These are phyloP conservation scores for Alternaria angustiovoidea DNA, from an alignment of 2,329 filamentous ascomycete species.

Conservation along the genomic window DNA sequence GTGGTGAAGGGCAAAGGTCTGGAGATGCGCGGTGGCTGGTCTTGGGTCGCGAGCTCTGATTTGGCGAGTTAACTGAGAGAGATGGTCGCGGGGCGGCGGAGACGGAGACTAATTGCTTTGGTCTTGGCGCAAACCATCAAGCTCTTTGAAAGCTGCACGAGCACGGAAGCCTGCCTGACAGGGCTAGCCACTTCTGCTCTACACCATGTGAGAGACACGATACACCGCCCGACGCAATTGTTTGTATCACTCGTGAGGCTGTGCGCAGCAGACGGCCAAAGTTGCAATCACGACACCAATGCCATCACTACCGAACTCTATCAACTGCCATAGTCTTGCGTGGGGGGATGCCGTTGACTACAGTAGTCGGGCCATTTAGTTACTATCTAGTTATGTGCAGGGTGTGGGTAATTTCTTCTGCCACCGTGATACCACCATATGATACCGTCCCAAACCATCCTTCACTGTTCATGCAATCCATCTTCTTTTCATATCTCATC, in stretches of 20 bases:
- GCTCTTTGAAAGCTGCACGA: constrained; percentile 13
- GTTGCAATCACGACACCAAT: neutral
- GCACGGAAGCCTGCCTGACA: constrained; percentile 10
- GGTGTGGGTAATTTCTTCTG: constrained; percentile 38
- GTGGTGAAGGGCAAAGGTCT: constrained; percentile 22
- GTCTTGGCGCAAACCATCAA: constrained; percentile 26
- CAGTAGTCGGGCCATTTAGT: constrained; percentile 36
- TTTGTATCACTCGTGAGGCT: neutral
- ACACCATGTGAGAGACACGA: neutral
- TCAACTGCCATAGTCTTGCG: neutral
- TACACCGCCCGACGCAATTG: neutral
- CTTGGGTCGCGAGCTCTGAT: constrained; percentile 29
- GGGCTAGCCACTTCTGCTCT: constrained; percentile 1
- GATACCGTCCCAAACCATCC: constrained; percentile 36
- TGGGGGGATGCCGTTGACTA: constrained; percentile 29
- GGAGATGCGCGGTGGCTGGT: constrained; percentile 30
- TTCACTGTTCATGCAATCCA: constrained; percentile 41
- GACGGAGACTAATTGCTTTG: constrained; percentile 14
- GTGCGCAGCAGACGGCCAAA: neutral
- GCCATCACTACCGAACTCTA: neutral
- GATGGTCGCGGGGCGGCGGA: constrained; percentile 21
- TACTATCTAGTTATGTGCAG: constrained; percentile 51
- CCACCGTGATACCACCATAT: constrained; percentile 29
- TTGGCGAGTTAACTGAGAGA: constrained; percentile 25
- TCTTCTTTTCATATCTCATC: constrained; percentile 20